phyloP scores from a whole-genome alignment of 805 yeast genomes.

The Tetrapisispora arboricola region DNA sequence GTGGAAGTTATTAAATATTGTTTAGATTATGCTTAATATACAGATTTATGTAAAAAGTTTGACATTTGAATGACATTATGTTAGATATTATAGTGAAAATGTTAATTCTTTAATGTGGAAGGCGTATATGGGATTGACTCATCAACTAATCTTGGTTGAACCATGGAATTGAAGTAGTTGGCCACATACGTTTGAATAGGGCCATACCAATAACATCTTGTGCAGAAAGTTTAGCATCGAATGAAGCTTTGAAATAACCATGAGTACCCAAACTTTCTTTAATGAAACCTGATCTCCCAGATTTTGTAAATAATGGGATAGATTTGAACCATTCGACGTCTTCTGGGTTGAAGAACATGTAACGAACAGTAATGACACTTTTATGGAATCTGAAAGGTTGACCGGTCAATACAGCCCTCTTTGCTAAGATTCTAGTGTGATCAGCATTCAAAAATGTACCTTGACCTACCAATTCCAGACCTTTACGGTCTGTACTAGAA shows the following conservation, averaged over 20 bases:
- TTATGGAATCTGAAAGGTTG: constrained; percentile 93
- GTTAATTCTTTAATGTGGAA: too few relatives aligned
- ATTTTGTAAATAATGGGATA: constrained; percentile 83
- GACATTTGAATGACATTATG: too few relatives aligned
- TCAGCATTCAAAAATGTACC: constrained; percentile 87
- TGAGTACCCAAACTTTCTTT: constrained; percentile 96
- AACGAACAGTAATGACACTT: constrained; percentile 80
- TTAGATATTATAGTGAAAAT: too few relatives aligned
- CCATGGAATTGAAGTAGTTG: constrained; percentile 38
- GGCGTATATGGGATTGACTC: not conserved
- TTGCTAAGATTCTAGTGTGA: constrained; percentile 73
- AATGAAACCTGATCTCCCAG: constrained; percentile 90
- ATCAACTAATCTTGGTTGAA: not conserved
- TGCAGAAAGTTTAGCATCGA: constrained; percentile 80
- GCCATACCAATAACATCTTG: constrained; percentile 95
- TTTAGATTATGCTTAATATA: not conserved
- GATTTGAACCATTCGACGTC: constrained; percentile 86
- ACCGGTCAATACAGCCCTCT: constrained; percentile 85
- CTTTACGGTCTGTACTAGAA: constrained; percentile 34
- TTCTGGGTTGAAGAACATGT: constrained; percentile 90
- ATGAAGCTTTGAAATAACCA: constrained; percentile 93
- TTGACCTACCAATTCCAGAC: constrained; percentile 66
- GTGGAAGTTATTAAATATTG: not conserved
- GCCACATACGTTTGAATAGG: constrained; percentile 90
- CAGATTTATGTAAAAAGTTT: not conserved